phyloP scores from a whole-genome alignment of 75 land plant genomes.

The Picea glauca region DNA sequence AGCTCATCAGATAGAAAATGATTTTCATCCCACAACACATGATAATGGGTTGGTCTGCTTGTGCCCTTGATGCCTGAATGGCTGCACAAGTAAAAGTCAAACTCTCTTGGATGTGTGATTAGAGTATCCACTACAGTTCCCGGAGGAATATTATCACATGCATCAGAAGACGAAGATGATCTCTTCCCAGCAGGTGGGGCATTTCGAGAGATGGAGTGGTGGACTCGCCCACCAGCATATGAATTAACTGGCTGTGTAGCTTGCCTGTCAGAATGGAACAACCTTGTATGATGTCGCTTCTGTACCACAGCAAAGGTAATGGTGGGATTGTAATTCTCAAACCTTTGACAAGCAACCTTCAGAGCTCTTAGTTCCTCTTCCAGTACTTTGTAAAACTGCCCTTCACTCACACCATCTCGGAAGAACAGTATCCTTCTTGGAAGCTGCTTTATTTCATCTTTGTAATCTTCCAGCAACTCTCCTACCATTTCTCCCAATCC shows the following conservation, averaged over 20 bases:
- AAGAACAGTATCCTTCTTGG: conserved; percentile 78
- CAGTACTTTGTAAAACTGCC: conserved; percentile 79
- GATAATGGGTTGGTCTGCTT: conserved; percentile 94
- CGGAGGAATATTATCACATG: conserved; percentile 55
- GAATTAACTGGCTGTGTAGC: conserved; percentile 6
- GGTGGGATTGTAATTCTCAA: conserved; percentile 54
- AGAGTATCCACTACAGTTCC: conserved; percentile 93
- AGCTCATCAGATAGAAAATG: conserved; percentile 79
- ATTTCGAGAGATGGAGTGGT: background rate
- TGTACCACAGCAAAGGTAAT: conserved; percentile 89
- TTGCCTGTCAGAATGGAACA: conserved; percentile 51
- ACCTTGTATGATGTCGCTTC: conserved; percentile 94
- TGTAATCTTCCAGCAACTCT: conserved; percentile 72
- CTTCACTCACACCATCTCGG: conserved; percentile 94
- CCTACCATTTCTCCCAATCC: conserved; percentile 60
- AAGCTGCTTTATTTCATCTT: conserved; percentile 25
- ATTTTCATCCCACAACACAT: conserved; percentile 79
- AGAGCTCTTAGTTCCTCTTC: conserved; percentile 67
- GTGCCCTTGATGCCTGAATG: conserved; percentile 91
- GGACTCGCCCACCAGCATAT: conserved; percentile 13
- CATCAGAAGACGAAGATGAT: background rate
- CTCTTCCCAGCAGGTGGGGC: background rate
- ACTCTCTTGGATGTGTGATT: conserved; percentile 88
- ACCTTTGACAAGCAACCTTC: conserved; percentile 49
- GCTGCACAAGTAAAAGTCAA: conserved; percentile 92